Conservation (phyloP, 2,329 filamentous ascomycete genomes). For the Tolypocladium guangdongense region DNA sequence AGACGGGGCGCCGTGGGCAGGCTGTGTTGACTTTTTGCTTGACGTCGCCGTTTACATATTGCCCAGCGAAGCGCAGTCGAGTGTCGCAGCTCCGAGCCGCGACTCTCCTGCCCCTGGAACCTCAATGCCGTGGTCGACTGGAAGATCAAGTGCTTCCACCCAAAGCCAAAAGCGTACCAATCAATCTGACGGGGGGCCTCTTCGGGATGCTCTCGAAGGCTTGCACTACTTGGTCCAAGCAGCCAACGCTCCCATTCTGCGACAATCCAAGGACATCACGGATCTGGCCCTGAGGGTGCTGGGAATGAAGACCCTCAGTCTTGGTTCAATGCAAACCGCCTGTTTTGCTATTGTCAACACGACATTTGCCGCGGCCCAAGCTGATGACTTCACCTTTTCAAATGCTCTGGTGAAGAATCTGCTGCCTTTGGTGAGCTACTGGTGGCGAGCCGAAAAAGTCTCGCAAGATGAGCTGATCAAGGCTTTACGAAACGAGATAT, state of each 20-base stretch:
- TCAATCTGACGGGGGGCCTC: slow-evolving; percentile 19
- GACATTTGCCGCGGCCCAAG: slow-evolving; percentile 52
- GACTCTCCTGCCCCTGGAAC: slow-evolving; percentile 36
- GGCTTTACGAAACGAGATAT: slow-evolving; percentile 63
- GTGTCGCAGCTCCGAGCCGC: background rate
- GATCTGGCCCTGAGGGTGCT: slow-evolving; percentile 49
- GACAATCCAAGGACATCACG: slow-evolving; percentile 45
- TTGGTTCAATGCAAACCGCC: slow-evolving; percentile 55
- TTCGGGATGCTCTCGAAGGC: slow-evolving; percentile 43
- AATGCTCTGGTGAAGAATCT: slow-evolving; percentile 48
- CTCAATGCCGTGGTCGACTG: slow-evolving; percentile 15
- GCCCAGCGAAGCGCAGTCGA: slow-evolving; percentile 22
- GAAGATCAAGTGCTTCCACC: slow-evolving; percentile 16
- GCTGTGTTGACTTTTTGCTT: slow-evolving; percentile 60
- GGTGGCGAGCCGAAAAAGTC: slow-evolving; percentile 66
- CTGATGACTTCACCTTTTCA: slow-evolving; percentile 56
- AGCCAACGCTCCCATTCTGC: slow-evolving; percentile 55
- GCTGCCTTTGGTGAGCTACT: slow-evolving; percentile 59
- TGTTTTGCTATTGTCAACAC: slow-evolving; percentile 69
- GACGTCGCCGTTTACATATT: slow-evolving; percentile 43
- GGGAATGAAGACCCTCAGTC: slow-evolving; percentile 42
- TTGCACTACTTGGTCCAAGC: slow-evolving; percentile 52
- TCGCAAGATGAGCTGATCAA: slow-evolving; percentile 50
- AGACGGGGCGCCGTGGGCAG: slow-evolving; percentile 52
- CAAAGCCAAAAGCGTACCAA: slow-evolving; percentile 18